Evolutionary conservation across 1,284 basidiomycete species (phyloP), one percentile per base, ranked within the genome.

Genomic region (Vanrija sp.): DNA sequence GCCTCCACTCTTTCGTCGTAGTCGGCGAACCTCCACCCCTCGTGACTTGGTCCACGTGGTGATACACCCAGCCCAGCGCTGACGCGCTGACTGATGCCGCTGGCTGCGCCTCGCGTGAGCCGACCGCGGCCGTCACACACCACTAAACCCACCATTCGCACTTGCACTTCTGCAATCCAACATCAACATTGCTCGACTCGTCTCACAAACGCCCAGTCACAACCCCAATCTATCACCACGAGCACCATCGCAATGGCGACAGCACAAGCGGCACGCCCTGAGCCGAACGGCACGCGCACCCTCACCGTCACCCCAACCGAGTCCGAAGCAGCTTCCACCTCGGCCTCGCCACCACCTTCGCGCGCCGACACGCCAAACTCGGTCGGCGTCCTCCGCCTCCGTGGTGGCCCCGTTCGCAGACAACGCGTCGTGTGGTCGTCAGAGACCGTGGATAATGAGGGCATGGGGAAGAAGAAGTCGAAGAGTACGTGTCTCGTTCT

Each of bases 111-210:
- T n/a, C n/a, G n/a, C n/a, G n/a, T n/a, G n/a, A n/a, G n/a, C n/a
- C n/a, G n/a, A n/a, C n/a, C n/a, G n/a, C n/a, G n/a, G n/a, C n/a
- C n/a, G n/a, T 81, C 60, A 66, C 62, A 22, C 74, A 75, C 78
- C 90, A 20, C 78, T 81, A 45, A 80, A 82, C 6, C 83, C 83
- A n/a, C n/a, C n/a, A n/a, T n/a, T n/a, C n/a, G n/a, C n/a, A n/a
- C n/a, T n/a, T n/a, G n/a, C n/a, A n/a, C n/a, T n/a, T n/a, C n/a
- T n/a, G n/a, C n/a, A n/a, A n/a, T n/a, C n/a, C n/a, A n/a, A n/a
- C n/a, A n/a, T n/a, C n/a, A n/a, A n/a, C n/a, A n/a, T n/a, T n/a
- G n/a, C n/a, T n/a, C n/a, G n/a, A n/a, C n/a, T n/a, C n/a, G n/a
- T n/a, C n/a, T n/a, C n/a, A n/a, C n/a, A n/a, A n/a, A n/a, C n/a